Evolutionary conservation across 345 rosid species (phyloP), one percentile per base, ranked within the genome.

Genomic region (Sonneratia alba): DNA sequence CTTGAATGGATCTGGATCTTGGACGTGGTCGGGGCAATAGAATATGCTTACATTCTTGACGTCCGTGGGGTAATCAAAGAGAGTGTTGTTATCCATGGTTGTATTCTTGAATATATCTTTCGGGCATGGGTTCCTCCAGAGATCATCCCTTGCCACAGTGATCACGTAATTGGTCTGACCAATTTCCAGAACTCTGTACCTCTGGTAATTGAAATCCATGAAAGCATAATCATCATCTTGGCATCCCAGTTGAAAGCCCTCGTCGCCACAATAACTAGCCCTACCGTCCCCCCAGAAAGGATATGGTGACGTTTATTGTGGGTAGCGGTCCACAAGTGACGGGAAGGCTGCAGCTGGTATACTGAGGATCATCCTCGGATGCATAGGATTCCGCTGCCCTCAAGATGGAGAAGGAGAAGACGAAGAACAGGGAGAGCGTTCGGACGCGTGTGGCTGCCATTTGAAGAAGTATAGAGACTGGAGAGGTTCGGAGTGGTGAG

Each of bases 241-340:
- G 70, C 91, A 86, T 0, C 6, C 57, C 40, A 91, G 81, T 63
- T 77, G 0, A 73, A 85, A 91, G 0, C 40, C 69, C 24, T 12
- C 1, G 4, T 15, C 75, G 3, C 92, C 91, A 16, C 92, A 91
- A n/a, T 37, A 56, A 0, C 7, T 4, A 2, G 77, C 74, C 40
- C 84, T 77, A 0, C n/a, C n/a, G n/a, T 47, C 45, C 0, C 89
- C 81, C 89, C 16, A 12, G 19, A 49, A 49, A 0, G 55, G 55
- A 16, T 53, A 53, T 2, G n/a, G 7, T 21, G 59, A 53, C 16
- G 16, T 8, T 53, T 12, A 7, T 47, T 47, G 14, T 47, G 49
- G 49, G 49, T 1, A 15, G 7, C 59, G 22, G 22, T 53, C 59
- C 59, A 53, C 59, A 53, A 4, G 21, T 21, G 59, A 53, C 1